A percentile compares a stretch with the other conserved stretches of the same genome.
Conservation (phyloP, 805 yeast species). For the Candida silvicultrix region DNA sequence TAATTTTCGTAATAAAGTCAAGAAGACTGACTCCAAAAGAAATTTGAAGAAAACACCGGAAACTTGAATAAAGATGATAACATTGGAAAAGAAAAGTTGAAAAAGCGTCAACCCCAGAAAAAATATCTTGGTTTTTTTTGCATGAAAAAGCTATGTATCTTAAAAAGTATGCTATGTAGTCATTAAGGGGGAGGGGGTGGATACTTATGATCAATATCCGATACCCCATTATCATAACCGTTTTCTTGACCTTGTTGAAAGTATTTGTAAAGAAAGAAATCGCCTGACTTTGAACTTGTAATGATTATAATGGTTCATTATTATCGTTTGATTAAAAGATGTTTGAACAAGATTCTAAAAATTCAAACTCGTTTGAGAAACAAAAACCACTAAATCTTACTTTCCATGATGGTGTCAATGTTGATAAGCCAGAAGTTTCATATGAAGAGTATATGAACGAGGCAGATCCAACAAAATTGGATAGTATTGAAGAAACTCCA, state of each 20-base stretch:
- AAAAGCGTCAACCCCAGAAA: no score
- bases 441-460: slow-evolving; percentile 54
- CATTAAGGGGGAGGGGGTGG: no score
- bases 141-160: no score
- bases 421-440: slow-evolving; percentile 12
- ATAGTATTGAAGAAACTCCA: not conserved
- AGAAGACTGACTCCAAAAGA: no score
- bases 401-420: not conserved
- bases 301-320: not conserved
- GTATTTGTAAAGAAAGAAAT: not conserved
- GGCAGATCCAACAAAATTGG: slow-evolving; percentile 15
- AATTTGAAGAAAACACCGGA: no score
- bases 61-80: no score
- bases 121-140: no score
- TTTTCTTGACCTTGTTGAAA: not conserved
- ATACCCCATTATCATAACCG: not conserved
- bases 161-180: no score
- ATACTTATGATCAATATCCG: not conserved
- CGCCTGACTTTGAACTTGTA: not conserved
- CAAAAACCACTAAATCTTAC: not conserved
- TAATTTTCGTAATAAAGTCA: no score
- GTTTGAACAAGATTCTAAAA: not conserved
- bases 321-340: no score
- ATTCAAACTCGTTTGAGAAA: not conserved
- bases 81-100: no score